Conservation (phyloP, 139 green algal species). For the Volvox reticuliferus region DNA sequence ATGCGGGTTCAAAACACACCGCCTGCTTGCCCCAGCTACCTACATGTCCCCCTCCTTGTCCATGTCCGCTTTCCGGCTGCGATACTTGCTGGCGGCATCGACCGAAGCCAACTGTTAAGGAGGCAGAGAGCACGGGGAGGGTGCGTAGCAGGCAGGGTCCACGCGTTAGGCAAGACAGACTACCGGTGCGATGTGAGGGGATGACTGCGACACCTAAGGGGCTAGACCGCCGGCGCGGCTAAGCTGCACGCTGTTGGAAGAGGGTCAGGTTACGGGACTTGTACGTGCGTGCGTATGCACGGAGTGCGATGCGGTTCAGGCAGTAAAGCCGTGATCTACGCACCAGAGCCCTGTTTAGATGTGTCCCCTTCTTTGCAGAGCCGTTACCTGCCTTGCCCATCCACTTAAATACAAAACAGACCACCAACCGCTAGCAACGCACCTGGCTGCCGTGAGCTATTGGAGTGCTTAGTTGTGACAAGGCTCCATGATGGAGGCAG, state of each 20-base stretch:
- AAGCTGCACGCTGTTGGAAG: neutral
- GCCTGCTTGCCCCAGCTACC: neutral
- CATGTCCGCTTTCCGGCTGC: slow-evolving; percentile 69
- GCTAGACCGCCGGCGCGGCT: neutral
- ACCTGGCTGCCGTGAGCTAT: slow-evolving; percentile 9
- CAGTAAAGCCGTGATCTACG: neutral
- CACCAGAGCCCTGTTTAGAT: neutral
- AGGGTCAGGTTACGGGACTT: neutral
- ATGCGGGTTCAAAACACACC: too few relatives aligned
- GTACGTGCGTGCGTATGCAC: neutral
- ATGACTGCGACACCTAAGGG: neutral
- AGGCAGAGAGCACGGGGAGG: neutral
- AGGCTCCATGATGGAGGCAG: neutral
- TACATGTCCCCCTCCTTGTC: slow-evolving; percentile 56
- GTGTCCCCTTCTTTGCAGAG: neutral
- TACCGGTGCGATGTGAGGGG: neutral
- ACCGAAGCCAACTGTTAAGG: neutral
- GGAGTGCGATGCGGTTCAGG: neutral
- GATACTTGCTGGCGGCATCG: slow-evolving; percentile 79
- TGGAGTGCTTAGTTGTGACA: slow-evolving; percentile 3
- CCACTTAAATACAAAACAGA: neutral
- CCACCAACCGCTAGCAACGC: neutral
- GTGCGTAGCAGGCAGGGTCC: neutral
- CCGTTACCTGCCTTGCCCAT: neutral
- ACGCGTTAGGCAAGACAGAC: neutral